Conservation (phyloP, 768 basidiomycete species). For the Tylopilus subfusipes region DNA sequence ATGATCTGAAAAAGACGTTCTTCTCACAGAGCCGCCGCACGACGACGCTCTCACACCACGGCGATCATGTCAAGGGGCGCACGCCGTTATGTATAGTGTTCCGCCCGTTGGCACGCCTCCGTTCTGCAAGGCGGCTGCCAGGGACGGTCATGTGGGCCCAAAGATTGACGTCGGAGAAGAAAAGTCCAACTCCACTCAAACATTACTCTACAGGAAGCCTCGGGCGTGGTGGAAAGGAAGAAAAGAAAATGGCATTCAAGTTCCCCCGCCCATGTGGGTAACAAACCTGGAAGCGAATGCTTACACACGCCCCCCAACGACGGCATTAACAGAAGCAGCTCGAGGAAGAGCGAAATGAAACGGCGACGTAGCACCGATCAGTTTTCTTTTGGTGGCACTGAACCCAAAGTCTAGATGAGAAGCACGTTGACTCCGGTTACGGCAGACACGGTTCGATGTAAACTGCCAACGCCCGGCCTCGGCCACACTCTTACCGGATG, state of each 20-base stretch:
- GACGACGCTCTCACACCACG: conserved; percentile 27
- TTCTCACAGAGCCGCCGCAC: conserved; percentile 7
- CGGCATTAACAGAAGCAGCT: conserved; percentile 1
- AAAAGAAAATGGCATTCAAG: too few species aligned
- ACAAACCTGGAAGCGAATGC: too few species aligned
- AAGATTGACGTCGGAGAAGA: too few species aligned
- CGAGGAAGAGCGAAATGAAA: conserved; percentile 2
- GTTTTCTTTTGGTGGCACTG: too few species aligned
- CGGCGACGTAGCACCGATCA: conserved; percentile 13
- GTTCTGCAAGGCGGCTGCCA: neutral
- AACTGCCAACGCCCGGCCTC: conserved; percentile 4
- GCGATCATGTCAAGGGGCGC: conserved; percentile 14
- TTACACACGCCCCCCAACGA: neutral
- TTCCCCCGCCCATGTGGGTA: too few species aligned
- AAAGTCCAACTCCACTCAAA: neutral
- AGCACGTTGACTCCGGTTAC: neutral
- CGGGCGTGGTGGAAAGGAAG: neutral
- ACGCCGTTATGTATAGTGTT: conserved; percentile 13
- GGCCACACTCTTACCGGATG: neutral
- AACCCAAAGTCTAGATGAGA: too few species aligned
- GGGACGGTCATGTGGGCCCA: too few species aligned
- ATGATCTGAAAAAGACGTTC: neutral
- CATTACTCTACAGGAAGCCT: neutral
- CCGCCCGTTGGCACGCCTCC: neutral
- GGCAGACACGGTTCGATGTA: neutral